Conservation (phyloP, 2,329 filamentous ascomycete genomes). For the Arthrobotrys entomopaga region DNA sequence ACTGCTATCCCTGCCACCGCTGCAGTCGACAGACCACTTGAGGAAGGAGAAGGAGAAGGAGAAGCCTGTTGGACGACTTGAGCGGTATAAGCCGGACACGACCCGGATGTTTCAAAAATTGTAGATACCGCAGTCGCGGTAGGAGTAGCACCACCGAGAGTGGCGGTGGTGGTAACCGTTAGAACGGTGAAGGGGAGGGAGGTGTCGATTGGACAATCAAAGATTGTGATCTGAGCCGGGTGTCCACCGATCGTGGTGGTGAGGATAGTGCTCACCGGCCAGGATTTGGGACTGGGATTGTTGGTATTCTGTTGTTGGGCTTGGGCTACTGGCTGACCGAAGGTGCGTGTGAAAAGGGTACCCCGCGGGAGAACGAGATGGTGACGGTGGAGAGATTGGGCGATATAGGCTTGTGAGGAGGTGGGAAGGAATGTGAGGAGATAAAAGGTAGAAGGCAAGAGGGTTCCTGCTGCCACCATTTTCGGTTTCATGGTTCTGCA, state of each 20-base stretch:
- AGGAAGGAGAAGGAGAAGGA: too few relatives aligned
- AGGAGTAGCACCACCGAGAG: too few relatives aligned
- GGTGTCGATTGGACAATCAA: conserved; percentile 5
- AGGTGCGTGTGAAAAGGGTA: conserved; percentile 5
- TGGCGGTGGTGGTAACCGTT: too few relatives aligned
- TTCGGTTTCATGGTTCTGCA: conserved; percentile 36
- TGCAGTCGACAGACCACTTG: conserved; percentile 21
- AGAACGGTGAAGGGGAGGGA: neutral
- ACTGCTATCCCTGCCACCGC: conserved; percentile 41
- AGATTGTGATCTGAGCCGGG: neutral
- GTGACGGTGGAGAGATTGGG: neutral
- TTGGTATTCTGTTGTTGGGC: conserved; percentile 24
- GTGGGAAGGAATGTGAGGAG: conserved; percentile 43
- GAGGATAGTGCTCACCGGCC: conserved; percentile 10
- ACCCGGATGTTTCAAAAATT: too few relatives aligned
- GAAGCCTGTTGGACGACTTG: too few relatives aligned
- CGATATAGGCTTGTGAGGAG: conserved; percentile 29
- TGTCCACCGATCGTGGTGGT: neutral
- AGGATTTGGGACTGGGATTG: neutral
- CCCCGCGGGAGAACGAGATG: conserved; percentile 16
- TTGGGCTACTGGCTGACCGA: conserved; percentile 28
- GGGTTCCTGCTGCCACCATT: conserved; percentile 32
- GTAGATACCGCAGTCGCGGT: too few relatives aligned
- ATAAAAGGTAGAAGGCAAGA: conserved; percentile 51
- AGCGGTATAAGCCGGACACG: too few relatives aligned